Percentiles rank a stretch among this genome's conserved stretches.
These are phyloP conservation scores for Boletus tomentosulus DNA, from an alignment of 768 basidiomycete genomes.

Conservation along the genomic window DNA sequence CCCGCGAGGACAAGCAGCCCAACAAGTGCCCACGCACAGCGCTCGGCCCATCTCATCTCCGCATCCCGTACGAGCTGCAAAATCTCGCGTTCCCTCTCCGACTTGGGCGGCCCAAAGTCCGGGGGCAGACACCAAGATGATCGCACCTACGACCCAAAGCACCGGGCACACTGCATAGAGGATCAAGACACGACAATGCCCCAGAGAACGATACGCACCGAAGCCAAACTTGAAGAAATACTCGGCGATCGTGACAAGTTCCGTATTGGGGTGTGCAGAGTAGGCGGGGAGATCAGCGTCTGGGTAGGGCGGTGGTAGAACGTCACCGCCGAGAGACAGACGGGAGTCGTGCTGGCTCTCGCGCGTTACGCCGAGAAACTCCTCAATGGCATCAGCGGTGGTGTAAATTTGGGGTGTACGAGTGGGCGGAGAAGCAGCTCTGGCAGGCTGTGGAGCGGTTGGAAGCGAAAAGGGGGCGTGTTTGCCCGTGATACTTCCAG, in stretches of 20 bases:
- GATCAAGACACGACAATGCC: background rate
- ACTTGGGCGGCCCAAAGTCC: conserved; percentile 29
- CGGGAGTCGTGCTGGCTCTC: too few species aligned
- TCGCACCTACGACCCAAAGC: conserved; percentile 42
- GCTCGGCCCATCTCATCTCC: conserved; percentile 42
- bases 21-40: conserved; percentile 21
- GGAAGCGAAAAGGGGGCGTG: conserved; percentile 5
- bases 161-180: conserved; percentile 41
- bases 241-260: conserved; percentile 43
- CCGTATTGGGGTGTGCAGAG: conserved; percentile 21
- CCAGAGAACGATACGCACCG: conserved; percentile 30
- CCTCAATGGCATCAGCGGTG: conserved; percentile 17
- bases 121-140: conserved; percentile 35
- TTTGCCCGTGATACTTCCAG: background rate
- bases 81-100: conserved; percentile 31
- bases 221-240: conserved; percentile 50
- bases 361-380: conserved; percentile 29
- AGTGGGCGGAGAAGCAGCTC: conserved; percentile 1
- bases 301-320: conserved; percentile 20
- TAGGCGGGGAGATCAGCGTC: conserved; percentile 34
- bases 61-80: conserved; percentile 31
- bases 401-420: conserved; percentile 1
- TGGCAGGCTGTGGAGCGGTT: conserved; percentile 1
- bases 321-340: too few species aligned
- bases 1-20: background rate